phyloP scores from a whole-genome alignment of 305 asterid species.

The Lippia alba region DNA sequence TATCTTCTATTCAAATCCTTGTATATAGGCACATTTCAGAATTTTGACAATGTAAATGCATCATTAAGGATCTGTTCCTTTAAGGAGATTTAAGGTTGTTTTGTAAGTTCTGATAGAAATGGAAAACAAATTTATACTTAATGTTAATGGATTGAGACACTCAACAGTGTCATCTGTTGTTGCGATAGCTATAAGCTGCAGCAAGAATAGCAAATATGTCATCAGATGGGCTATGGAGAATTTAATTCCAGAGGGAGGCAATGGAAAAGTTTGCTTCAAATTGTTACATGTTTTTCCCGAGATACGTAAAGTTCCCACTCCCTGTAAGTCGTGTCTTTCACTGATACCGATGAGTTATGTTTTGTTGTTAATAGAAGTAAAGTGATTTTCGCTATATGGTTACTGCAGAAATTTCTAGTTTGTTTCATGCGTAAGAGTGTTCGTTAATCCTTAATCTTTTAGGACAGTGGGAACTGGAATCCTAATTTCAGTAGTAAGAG shows the following conservation, averaged over 20 bases:
- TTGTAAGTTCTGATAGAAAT: not conserved
- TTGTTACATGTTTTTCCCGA: constrained; percentile 35
- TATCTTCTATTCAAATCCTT: not conserved
- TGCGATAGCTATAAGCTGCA: constrained; percentile 34
- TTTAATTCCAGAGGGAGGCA: constrained; percentile 25
- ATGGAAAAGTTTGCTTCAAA: constrained; percentile 31
- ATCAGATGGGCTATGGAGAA: constrained; percentile 35
- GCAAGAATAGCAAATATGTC: constrained; percentile 36
- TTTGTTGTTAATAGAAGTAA: not conserved
- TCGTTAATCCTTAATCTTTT: not conserved
- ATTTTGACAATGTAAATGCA: not conserved
- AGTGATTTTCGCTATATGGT: not conserved
- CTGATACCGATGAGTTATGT: not conserved
- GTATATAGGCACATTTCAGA: not conserved
- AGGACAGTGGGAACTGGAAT: constrained; percentile 30
- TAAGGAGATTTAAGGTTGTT: not conserved
- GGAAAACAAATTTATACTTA: constrained; percentile 12
- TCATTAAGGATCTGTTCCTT: too few species aligned
- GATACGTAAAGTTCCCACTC: constrained; percentile 32
- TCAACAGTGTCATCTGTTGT: constrained; percentile 22
- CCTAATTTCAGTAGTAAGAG: constrained; percentile 32
- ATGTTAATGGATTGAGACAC: constrained; percentile 18
- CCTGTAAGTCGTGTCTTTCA: constrained; percentile 24
- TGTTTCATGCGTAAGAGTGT: not conserved
- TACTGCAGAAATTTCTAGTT: not conserved